Conservation (phyloP, 495 filamentous ascomycete genomes). For the Coniosporium apollinis region DNA sequence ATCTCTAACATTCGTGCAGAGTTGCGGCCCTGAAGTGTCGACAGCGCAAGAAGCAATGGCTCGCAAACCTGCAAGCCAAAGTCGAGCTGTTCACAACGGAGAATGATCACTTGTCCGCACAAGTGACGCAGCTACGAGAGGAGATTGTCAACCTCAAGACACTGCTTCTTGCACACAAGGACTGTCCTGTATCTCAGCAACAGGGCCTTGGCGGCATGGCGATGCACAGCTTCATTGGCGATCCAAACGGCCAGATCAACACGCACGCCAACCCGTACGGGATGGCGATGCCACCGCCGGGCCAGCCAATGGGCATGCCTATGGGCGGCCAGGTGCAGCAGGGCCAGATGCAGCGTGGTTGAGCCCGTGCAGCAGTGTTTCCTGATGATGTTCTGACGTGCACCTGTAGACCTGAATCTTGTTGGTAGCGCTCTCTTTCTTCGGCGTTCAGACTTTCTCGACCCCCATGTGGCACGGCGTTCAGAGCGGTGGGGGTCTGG, state of each 20-base stretch:
- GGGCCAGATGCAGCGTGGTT: slow-evolving; percentile 13
- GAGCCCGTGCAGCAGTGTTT: too few relatives aligned
- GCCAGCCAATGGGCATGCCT: slow-evolving; percentile 12
- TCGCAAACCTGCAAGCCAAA: slow-evolving; percentile 86
- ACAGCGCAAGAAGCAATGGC: slow-evolving; percentile 98
- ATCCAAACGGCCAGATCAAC: slow-evolving; percentile 17
- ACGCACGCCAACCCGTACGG: slow-evolving; percentile 53
- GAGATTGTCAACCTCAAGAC: slow-evolving; percentile 95
- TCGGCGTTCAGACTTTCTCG: too few relatives aligned
- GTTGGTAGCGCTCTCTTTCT: too few relatives aligned
- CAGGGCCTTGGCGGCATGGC: slow-evolving; percentile 60
- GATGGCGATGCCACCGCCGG: slow-evolving; percentile 36
- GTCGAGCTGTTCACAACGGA: slow-evolving; percentile 82
- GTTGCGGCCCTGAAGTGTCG: slow-evolving; percentile 94
- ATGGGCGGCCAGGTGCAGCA: slow-evolving; percentile 12
- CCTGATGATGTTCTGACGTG: too few relatives aligned
- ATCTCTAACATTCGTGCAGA: slow-evolving; percentile 30
- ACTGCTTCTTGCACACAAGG: slow-evolving; percentile 83
- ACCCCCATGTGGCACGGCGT: too few relatives aligned
- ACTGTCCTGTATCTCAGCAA: slow-evolving; percentile 80
- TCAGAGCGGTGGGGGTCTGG: too few relatives aligned
- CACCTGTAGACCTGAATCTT: too few relatives aligned
- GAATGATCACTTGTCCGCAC: slow-evolving; percentile 72
- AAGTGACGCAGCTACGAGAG: slow-evolving; percentile 71
- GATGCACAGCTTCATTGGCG: slow-evolving; percentile 43